Evolutionary conservation across 306 rosid genomes (phyloP), one percentile per base, ranked within the genome.

Genomic region (Trichosanthes cucumerina): DNA sequence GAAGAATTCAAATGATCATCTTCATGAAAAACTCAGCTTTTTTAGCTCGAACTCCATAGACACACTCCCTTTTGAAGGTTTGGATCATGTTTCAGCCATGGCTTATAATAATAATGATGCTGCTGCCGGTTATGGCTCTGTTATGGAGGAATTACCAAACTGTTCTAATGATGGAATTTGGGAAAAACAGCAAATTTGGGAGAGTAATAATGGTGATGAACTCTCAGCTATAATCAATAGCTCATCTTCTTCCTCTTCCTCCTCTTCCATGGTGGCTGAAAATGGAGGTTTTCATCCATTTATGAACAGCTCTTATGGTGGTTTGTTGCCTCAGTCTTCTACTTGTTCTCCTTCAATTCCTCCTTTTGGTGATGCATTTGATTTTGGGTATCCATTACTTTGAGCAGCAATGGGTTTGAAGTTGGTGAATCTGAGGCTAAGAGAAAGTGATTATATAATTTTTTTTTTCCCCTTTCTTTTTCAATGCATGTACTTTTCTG

Each of bases 321-420:
- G 87, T 9, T 26, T 84, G 73, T 80, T 82, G 83, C 77, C 84
- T 80, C 77, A 84, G 28, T 62, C 82, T 79, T 46, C 80, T 62
- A 31, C 74, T 43, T 88, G 85, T 81, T 87, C 86, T 76, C 86
- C 92, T 41, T 84, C 93, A 53, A 24, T 85, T 74, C 83, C 93
- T 85, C 76, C 88, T 64, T 84, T 87, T 80, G 96, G 92, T 36
- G 95, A 91, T 72, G 89, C 62, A 21, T 76, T 88, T 79, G 91
- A 88, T 80, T 81, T 85, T 76, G 96, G 92, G 82, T 66, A 56
- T 69, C 62, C 78, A 50, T 59, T 77, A 26, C 72, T 77, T 21
- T 77, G 80, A 76, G 66, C n/a, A 53, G 68, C 65, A 21, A 56
- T 39, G 28, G 66, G 26, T 28, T 21, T 63, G 44, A 24, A 57